A percentile compares a stretch with the other conserved stretches of the same genome.
Evolutionary conservation across 345 rosid species (phyloP).

Genomic region (Eucalyptus erythrocorys): DNA sequence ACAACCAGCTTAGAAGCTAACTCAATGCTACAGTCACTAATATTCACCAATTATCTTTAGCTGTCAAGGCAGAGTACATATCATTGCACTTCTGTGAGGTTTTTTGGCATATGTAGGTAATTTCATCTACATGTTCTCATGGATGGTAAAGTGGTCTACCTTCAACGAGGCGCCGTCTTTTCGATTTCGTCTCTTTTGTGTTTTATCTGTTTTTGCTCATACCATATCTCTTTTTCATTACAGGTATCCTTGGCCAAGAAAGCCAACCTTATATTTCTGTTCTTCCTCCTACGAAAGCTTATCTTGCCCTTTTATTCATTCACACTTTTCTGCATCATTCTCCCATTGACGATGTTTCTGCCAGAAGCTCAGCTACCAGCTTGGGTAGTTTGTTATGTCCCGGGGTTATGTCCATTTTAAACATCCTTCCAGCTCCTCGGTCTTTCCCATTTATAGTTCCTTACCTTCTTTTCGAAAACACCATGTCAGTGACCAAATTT

Average conservation of each 20-base stretch:
- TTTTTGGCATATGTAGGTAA: not conserved
- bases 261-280: slow-evolving; percentile 74
- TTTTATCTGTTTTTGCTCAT: not conserved
- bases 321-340: slow-evolving; percentile 91
- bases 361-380: slow-evolving; percentile 88
- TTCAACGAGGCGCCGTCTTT: not conserved
- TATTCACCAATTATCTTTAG: not conserved
- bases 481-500: slow-evolving; percentile 96
- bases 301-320: slow-evolving; percentile 89
- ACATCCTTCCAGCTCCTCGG: slow-evolving; percentile 72
- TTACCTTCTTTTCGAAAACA: slow-evolving; percentile 87
- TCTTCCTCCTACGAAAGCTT: slow-evolving; percentile 82
- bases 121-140: not conserved
- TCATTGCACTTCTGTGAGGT: not conserved
- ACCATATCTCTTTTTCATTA: not conserved
- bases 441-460: slow-evolving; percentile 93
- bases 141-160: not conserved
- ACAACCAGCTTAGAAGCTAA: not conserved
- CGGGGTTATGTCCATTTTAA: slow-evolving; percentile 73
- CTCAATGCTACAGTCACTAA: not conserved
- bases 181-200: not conserved
- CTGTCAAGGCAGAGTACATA: not conserved
- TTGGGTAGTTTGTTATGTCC: slow-evolving; percentile 95
- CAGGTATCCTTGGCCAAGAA: slow-evolving; percentile 72
- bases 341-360: slow-evolving; percentile 80